Evolutionary conservation across 345 rosid species (phyloP), one percentile per base, ranked within the genome.

Genomic region (Diplotaxis tenuifolia): DNA sequence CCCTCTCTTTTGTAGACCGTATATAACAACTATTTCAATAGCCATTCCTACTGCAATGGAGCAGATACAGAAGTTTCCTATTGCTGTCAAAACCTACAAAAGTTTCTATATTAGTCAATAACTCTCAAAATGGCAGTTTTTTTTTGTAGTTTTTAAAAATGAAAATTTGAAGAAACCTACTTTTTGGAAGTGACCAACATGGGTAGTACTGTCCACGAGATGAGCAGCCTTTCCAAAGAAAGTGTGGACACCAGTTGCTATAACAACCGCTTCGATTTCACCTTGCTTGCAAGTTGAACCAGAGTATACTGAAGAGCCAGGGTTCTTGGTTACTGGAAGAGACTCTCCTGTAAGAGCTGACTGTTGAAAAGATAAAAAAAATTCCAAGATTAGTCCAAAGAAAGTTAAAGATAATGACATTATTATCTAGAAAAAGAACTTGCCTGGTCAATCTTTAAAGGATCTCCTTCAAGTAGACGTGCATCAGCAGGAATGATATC

Each of bases 171-270:
- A 54, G 7, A 47, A 65, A 6, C 83, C 29, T 56, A 91, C 97
- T 92, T 92, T 79, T 67, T 92, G 98, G 79, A 92, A 92, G 63
- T 92, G 98, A 28, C 98, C 98, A 73, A 89, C 82, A 65, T 92
- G 94, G 2, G 82, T 88, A 20, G 98, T 92, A 69, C 59, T 76
- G 56, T 89, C 98, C 16, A 92, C 96, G 71, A 92, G 96, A 86
- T 92, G 95, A 81, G 98, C 98, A 2, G 96, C 98, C 78, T 87
- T 92, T 38, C 98, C 96, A 11, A 89, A 89, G 92, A 92, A 92
- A 65, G 96, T 92, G 52, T 82, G 92, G 3, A 92, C 92, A 64
- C 98, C 98, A 10, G 98, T 92, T 1, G 96, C 97, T 9, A 89
- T 90, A 27, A 90, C 93, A 56, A 93, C 86, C n/a, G 93, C 98